Percentiles rank a stretch among this genome's conserved stretches.
phyloP scores from a whole-genome alignment of 257 asterid genomes.

The Paulownia fortunei region DNA sequence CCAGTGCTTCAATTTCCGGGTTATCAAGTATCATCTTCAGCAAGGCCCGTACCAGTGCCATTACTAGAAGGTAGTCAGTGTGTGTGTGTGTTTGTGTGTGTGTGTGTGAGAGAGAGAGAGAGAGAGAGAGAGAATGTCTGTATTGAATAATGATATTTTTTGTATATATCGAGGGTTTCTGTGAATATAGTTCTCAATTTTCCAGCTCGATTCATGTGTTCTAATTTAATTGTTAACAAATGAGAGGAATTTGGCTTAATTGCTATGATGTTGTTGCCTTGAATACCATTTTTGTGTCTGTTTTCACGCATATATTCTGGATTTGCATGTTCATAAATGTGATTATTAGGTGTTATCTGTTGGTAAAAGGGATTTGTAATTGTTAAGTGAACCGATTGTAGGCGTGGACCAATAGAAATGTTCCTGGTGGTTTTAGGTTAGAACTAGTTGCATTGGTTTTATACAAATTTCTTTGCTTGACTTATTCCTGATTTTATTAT shows the following conservation, averaged over 20 bases:
- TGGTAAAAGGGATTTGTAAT: neutral
- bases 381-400: neutral
- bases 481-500: neutral
- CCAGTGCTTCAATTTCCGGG: constrained; percentile 30
- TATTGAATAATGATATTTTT: neutral
- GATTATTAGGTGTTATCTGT: neutral
- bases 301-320: neutral
- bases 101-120: neutral
- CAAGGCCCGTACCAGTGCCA: neutral
- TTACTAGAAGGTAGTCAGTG: constrained; percentile 30
- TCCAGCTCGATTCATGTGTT: constrained; percentile 12
- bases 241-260: neutral
- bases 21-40: constrained; percentile 27
- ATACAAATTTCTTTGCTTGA: neutral
- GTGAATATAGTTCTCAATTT: constrained; percentile 3
- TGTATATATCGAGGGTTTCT: constrained; percentile 8
- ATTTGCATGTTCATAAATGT: neutral
- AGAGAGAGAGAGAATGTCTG: neutral
- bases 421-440: neutral
- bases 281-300: neutral
- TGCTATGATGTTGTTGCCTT: neutral
- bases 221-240: neutral
- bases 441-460: neutral
- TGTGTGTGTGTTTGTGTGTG: neutral
- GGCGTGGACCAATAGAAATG: neutral